Evolutionary conservation across 192 early-diverging fungal species (phyloP), one percentile per base, ranked within the genome.

Genomic region (Coemansia sp.): DNA sequence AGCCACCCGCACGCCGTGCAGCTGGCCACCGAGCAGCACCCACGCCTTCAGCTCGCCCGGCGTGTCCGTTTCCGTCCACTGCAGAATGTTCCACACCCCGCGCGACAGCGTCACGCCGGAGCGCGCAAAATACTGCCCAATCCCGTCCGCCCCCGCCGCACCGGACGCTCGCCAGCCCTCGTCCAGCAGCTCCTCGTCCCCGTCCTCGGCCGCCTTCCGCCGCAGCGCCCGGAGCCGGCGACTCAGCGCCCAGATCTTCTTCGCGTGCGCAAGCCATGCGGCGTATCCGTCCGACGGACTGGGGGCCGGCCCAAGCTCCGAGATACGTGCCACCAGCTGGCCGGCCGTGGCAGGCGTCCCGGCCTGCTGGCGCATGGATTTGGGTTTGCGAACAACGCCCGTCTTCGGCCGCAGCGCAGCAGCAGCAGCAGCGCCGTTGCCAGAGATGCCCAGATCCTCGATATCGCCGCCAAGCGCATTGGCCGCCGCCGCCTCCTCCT

Each of bases 21-120:
- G 66, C 26, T 85, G 80, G 38, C 85, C 85, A 61, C 90, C 84
- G 9, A 92, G 84, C 26, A 92, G 63, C 12, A 91, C 86, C 95
- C 95, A 99, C 12, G 95, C 84, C n/a, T 82, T 83, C 59, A 95
- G 95, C 75, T 94, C 92, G 19, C 97, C 97, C 6, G 90, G 90
- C 3, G 69, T 86, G 44, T 96, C 93, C 7, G 92, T 94, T 48
- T 89, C 91, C 5, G 84, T 85, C 66, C 97, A 90, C 65, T 96
- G 93, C 19, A 99, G 54, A 12, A 99, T 85, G 64, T 97, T 88
- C 95, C 95, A 97, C 4, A 82, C 52, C 18, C 84, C 83, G 19
- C 79, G 84, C 18, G 90, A 67, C 32, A 97, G 83, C 16, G 86
- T 85, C 42, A 79, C 73, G 9, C 89, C 87, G 56, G 93, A 89